Conservation (phyloP, 257 asterid species). For the Salvia splendens region DNA sequence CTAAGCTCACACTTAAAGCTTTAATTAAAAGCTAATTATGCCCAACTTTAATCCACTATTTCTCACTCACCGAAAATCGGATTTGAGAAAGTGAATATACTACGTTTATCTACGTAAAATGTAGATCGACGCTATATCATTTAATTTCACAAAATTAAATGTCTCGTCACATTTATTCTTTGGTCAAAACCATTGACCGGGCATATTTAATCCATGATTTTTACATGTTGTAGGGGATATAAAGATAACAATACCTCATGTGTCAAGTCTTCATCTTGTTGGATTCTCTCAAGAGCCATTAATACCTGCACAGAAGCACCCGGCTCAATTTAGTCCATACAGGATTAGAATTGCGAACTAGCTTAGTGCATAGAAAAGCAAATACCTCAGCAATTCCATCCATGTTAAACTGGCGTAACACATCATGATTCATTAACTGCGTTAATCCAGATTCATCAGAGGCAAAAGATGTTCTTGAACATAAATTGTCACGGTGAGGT, state of each 20-base stretch:
- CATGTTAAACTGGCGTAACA: conserved; percentile 49
- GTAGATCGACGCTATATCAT: too few relatives aligned
- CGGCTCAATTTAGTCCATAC: background rate
- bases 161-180: too few relatives aligned
- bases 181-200: too few relatives aligned
- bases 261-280: conserved; percentile 60
- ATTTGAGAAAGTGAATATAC: too few relatives aligned
- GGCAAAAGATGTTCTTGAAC: conserved; percentile 31
- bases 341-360: background rate
- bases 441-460: conserved; percentile 41
- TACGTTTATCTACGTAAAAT: too few relatives aligned
- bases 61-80: too few relatives aligned
- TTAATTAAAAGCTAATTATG: too few relatives aligned
- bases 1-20: too few relatives aligned
- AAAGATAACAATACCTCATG: conserved; percentile 58
- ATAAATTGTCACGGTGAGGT: conserved; percentile 39
- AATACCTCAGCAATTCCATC: conserved; percentile 73
- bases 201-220: too few relatives aligned
- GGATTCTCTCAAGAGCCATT: conserved; percentile 80
- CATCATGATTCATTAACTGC: conserved; percentile 38
- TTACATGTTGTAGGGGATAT: background rate
- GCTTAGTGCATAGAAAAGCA: background rate
- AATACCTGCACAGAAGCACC: conserved; percentile 48
- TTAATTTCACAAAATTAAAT: too few relatives aligned
- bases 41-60: too few relatives aligned